Evolutionary conservation across 2,329 filamentous ascomycete genomes (phyloP).

Genomic region (Biscogniauxia mediterranea): DNA sequence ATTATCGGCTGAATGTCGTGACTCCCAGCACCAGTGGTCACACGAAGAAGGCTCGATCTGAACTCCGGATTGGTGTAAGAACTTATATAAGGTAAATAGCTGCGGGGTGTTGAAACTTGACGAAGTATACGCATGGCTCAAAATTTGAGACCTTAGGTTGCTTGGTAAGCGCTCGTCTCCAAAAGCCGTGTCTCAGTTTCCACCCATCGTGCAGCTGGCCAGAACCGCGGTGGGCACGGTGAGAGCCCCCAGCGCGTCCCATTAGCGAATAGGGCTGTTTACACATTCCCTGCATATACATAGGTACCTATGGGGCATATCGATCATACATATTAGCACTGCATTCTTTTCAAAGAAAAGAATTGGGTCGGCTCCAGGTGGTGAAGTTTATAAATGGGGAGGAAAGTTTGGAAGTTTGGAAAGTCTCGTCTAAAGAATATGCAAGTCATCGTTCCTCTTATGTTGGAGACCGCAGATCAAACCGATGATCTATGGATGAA

Average conservation of each 20-base stretch:
- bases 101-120: background rate
- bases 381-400: background rate
- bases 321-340: too few species aligned
- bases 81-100: too few species aligned
- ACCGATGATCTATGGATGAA: background rate
- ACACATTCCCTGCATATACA: too few species aligned
- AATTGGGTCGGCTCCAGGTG: background rate
- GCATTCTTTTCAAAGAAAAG: background rate
- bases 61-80: too few species aligned
- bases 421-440: background rate
- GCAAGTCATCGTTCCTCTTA: slow-evolving; percentile 3
- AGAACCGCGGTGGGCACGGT: background rate
- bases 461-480: background rate
- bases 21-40: too few species aligned
- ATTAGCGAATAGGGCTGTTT: background rate
- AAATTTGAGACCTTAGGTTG: background rate
- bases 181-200: background rate
- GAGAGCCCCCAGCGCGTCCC: background rate
- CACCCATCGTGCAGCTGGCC: background rate
- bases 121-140: too few species aligned
- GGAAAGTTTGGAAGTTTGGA: background rate
- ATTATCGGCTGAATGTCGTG: too few species aligned
- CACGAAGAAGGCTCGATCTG: too few species aligned
- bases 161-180: background rate
- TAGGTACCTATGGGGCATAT: too few species aligned